A percentile compares a stretch with the other conserved stretches of the same genome.
phyloP scores from a whole-genome alignment of 202 grass and related monocot species.

The Musa balbisiana region DNA sequence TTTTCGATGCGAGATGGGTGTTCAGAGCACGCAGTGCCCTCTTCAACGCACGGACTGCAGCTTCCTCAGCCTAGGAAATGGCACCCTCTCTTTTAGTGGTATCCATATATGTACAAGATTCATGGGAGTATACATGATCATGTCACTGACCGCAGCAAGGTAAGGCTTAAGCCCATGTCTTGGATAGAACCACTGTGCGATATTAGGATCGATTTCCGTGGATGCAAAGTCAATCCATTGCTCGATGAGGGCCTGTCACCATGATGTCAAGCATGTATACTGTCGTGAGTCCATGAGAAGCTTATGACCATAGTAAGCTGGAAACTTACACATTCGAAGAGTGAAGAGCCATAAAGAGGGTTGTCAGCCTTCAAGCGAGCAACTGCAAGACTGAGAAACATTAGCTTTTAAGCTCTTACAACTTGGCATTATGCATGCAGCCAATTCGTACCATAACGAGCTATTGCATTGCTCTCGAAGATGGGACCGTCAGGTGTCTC shows the following conservation, averaged over 20 bases:
- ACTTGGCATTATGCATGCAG: no score
- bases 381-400: slow-evolving; percentile 33
- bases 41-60: slow-evolving; percentile 41
- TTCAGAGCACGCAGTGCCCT: slow-evolving; percentile 54
- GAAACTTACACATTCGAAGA: slow-evolving; percentile 67
- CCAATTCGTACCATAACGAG: slow-evolving; percentile 43
- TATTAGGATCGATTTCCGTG: slow-evolving; percentile 44
- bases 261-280: no score
- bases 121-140: not conserved
- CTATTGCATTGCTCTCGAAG: slow-evolving; percentile 83
- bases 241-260: slow-evolving; percentile 49
- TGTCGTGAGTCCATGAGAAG: no score
- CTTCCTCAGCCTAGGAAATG: slow-evolving; percentile 44
- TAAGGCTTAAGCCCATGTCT: slow-evolving; percentile 35
- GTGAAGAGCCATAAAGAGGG: slow-evolving; percentile 57
- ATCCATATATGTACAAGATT: not conserved
- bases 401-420: no score
- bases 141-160: slow-evolving; percentile 27
- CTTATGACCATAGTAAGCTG: no score
- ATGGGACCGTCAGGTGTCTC: slow-evolving; percentile 64
- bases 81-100: not conserved
- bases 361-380: slow-evolving; percentile 53
- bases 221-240: slow-evolving; percentile 72
- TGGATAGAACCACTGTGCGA: slow-evolving; percentile 51
- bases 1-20: slow-evolving; percentile 19